A percentile compares a stretch with the other conserved stretches of the same genome.
Evolutionary conservation across 306 rosid genomes (phyloP).

Genomic region (Ochetophila trinervis): DNA sequence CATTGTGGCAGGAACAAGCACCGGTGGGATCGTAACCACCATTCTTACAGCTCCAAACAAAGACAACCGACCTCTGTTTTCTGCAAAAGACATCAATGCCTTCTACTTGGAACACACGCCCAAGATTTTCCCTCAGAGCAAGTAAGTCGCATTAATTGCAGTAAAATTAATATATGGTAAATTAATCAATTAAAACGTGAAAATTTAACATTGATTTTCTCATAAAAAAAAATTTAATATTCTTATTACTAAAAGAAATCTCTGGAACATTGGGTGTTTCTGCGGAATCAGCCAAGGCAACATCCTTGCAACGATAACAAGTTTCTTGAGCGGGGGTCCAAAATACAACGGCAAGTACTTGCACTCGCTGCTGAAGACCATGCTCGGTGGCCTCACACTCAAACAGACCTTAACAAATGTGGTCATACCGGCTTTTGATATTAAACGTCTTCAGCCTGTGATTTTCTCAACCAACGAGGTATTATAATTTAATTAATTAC

Average conservation of each 20-base stretch:
- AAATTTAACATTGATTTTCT: neutral
- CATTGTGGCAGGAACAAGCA: slow-evolving; percentile 41
- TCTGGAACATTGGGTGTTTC: neutral
- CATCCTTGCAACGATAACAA: slow-evolving; percentile 1
- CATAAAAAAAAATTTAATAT: no score
- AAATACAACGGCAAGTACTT: slow-evolving; percentile 35
- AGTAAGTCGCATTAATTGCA: slow-evolving; percentile 11
- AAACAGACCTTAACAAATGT: slow-evolving; percentile 25
- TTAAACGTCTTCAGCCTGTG: slow-evolving; percentile 45
- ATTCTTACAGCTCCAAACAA: slow-evolving; percentile 46
- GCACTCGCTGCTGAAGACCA: neutral
- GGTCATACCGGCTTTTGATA: slow-evolving; percentile 39
- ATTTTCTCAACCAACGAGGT: slow-evolving; percentile 41
- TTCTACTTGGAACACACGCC: slow-evolving; percentile 38
- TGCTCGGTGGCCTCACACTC: slow-evolving; percentile 30
- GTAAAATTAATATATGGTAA: neutral
- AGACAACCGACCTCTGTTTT: slow-evolving; percentile 32
- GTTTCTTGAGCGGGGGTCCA: slow-evolving; percentile 11
- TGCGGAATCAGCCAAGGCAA: slow-evolving; percentile 1
- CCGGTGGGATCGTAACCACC: slow-evolving; percentile 43
- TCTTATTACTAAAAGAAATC: neutral
- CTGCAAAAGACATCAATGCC: slow-evolving; percentile 35
- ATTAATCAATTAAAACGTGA: neutral
- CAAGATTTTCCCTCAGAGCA: slow-evolving; percentile 33
- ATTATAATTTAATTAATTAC: neutral